A percentile compares a stretch with the other conserved stretches of the same genome.
phyloP scores from a whole-genome alignment of 768 basidiomycete species.

The Xanthoconium purpureum region DNA sequence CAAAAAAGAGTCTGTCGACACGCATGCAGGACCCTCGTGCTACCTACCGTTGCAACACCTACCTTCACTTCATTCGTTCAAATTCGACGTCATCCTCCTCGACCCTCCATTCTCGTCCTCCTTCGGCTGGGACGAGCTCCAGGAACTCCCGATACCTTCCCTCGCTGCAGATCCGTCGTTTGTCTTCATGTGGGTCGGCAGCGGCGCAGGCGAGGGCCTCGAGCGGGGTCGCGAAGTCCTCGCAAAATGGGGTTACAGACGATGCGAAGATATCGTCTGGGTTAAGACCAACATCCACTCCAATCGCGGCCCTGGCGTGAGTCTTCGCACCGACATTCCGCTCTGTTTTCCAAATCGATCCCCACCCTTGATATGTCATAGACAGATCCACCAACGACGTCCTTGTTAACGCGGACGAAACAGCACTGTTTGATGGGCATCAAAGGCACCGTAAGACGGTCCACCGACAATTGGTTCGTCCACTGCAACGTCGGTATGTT shows the following conservation, averaged over 20 bases:
- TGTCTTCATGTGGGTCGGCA: slow-evolving; percentile 94
- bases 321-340: slow-evolving; percentile 20
- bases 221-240: slow-evolving; percentile 90
- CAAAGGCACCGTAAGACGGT: slow-evolving; percentile 90
- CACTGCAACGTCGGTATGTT: slow-evolving; percentile 93
- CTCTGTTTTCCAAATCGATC: background rate
- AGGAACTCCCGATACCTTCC: slow-evolving; percentile 74
- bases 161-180: slow-evolving; percentile 91
- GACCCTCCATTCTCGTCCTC: slow-evolving; percentile 88
- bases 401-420: slow-evolving; percentile 84
- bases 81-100: slow-evolving; percentile 90
- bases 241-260: slow-evolving; percentile 89
- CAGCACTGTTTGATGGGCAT: slow-evolving; percentile 98
- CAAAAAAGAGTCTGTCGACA: slow-evolving; percentile 75
- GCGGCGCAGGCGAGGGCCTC: slow-evolving; percentile 83
- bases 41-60: slow-evolving; percentile 66
- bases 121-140: slow-evolving; percentile 82
- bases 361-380: slow-evolving; percentile 27
- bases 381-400: slow-evolving; percentile 84
- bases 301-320: slow-evolving; percentile 73
- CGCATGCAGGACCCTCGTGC: slow-evolving; percentile 66
- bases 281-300: slow-evolving; percentile 82
- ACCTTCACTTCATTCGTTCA: slow-evolving; percentile 53
- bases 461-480: slow-evolving; percentile 94
- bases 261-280: slow-evolving; percentile 99